Conservation (phyloP, 768 basidiomycete genomes). For the Suillus clintonianus region DNA sequence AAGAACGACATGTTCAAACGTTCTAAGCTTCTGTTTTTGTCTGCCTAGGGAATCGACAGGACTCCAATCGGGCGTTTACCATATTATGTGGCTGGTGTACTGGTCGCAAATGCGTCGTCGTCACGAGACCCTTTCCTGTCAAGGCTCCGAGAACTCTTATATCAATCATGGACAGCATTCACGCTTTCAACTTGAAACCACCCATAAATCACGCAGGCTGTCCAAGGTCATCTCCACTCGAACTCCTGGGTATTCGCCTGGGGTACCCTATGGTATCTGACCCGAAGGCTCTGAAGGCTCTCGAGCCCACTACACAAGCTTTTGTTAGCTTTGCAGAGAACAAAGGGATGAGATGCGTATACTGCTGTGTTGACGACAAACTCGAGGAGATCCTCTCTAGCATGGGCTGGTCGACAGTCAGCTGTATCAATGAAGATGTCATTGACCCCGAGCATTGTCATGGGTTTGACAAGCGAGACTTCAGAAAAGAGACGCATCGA, state of each 20-base stretch:
- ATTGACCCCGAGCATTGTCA: constrained; percentile 48
- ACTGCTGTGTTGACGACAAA: constrained; percentile 57
- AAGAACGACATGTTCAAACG: too few relatives aligned
- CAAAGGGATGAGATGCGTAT: constrained; percentile 54
- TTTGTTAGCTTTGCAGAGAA: constrained; percentile 47
- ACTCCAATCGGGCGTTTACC: too few relatives aligned
- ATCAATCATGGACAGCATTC: too few relatives aligned
- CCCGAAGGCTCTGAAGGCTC: constrained; percentile 38
- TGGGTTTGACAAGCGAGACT: constrained; percentile 39
- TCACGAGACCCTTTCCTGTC: too few relatives aligned
- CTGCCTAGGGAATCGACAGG: too few relatives aligned
- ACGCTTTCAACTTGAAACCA: too few relatives aligned
- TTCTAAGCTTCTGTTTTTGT: too few relatives aligned
- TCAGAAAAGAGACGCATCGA: constrained; percentile 39
- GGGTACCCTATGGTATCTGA: constrained; percentile 60
- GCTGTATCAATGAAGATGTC: constrained; percentile 65
- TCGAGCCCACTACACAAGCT: constrained; percentile 32
- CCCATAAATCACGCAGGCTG: too few relatives aligned
- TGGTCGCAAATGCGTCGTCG: too few relatives aligned
- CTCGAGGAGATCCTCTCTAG: constrained; percentile 54
- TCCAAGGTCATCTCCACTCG: constrained; percentile 60
- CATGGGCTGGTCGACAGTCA: constrained; percentile 59
- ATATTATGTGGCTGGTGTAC: too few relatives aligned
- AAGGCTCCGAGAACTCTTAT: too few relatives aligned
- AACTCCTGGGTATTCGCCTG: constrained; percentile 59